Percentiles rank a stretch among this genome's conserved stretches.
phyloP scores from a whole-genome alignment of 208 protist genomes.

The Trichomonas tenax region DNA sequence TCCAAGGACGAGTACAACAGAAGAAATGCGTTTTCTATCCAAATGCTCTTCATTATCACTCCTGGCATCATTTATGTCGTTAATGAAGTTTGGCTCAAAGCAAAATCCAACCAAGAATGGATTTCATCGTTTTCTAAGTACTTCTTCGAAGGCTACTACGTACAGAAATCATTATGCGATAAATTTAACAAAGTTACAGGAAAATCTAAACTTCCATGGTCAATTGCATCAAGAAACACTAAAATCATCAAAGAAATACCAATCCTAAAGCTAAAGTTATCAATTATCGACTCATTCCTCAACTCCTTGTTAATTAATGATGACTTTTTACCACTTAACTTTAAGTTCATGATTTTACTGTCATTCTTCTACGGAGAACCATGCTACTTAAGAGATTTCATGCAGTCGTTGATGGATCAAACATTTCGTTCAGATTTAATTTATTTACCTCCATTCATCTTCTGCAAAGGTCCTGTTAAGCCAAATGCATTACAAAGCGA shows the following conservation, averaged over 20 bases:
- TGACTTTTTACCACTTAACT: neutral
- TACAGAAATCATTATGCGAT: neutral
- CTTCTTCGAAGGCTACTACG: neutral
- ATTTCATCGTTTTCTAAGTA: neutral
- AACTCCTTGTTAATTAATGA: neutral
- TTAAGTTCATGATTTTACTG: neutral
- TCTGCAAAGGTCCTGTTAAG: neutral
- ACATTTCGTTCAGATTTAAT: neutral
- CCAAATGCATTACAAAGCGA: neutral
- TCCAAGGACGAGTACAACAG: neutral
- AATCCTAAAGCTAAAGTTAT: neutral
- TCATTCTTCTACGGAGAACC: neutral
- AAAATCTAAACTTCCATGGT: neutral
- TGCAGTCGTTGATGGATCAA: neutral
- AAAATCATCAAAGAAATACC: neutral
- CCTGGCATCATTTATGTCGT: neutral
- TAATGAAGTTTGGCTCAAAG: neutral
- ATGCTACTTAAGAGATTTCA: neutral
- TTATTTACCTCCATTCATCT: neutral
- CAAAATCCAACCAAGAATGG: neutral
- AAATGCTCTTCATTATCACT: neutral
- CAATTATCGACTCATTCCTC: neutral
- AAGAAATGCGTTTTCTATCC: neutral
- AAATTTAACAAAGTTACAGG: neutral
- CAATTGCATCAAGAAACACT: neutral